phyloP scores from a whole-genome alignment of 2,329 filamentous ascomycete genomes.

The Curvularia sp. region DNA sequence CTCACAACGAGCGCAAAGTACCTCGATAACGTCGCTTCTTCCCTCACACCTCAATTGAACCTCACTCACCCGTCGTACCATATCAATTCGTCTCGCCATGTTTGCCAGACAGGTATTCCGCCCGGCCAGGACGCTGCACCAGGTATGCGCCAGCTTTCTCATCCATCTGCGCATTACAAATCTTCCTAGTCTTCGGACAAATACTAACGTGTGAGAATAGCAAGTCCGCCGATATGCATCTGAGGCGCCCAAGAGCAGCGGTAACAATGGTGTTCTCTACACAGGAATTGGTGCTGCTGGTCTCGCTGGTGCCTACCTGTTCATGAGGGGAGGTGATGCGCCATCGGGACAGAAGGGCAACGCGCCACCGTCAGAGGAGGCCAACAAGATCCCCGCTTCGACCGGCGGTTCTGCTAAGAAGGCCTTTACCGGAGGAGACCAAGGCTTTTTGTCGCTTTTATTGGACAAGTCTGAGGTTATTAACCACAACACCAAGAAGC shows the following conservation, averaged over 20 bases:
- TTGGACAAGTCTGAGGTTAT: conserved; percentile 78
- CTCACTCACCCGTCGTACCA: conserved; percentile 10
- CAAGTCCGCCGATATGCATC: conserved; percentile 78
- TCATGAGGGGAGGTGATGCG: conserved; percentile 45
- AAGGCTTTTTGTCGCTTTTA: conserved; percentile 85
- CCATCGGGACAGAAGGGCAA: conserved; percentile 34
- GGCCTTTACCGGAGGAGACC: conserved; percentile 81
- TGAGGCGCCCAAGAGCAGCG: conserved; percentile 61
- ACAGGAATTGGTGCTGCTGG: conserved; percentile 66
- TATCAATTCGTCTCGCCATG: conserved; percentile 49
- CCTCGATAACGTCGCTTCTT: conserved; percentile 17
- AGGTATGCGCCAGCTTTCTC: conserved; percentile 41
- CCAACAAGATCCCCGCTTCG: conserved; percentile 51
- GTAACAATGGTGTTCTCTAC: conserved; percentile 58
- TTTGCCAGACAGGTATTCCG: conserved; percentile 55
- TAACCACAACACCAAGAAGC: conserved; percentile 94
- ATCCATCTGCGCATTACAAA: conserved; percentile 28
- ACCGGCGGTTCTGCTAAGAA: conserved; percentile 54
- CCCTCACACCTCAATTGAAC: conserved; percentile 15
- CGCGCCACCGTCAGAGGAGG: conserved; percentile 45
- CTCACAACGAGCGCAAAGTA: conserved; percentile 19
- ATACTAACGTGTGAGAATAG: conserved; percentile 52
- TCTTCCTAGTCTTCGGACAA: conserved; percentile 10
- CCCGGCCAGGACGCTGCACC: conserved; percentile 52
- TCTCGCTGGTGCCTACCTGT: conserved; percentile 64